Conservation (phyloP, 2,329 filamentous ascomycete genomes). For the Paraphoma sp. region DNA sequence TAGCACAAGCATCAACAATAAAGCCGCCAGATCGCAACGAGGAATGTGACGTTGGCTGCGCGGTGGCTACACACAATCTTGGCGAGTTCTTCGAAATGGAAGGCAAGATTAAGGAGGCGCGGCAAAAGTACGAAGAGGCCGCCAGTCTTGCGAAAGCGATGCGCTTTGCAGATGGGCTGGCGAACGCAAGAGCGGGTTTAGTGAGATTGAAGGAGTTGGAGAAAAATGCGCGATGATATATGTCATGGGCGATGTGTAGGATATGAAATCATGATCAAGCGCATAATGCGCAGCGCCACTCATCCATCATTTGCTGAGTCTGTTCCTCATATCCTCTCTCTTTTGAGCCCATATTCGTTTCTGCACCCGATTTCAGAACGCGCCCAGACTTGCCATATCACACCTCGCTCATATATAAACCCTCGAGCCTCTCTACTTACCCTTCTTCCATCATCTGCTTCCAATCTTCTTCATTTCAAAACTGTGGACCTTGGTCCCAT, state of each 20-base stretch:
- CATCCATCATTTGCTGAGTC: too few relatives aligned
- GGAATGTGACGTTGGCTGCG: slow-evolving; percentile 85
- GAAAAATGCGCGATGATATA: slow-evolving; percentile 6
- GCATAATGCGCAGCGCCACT: neutral
- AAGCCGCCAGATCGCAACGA: slow-evolving; percentile 70
- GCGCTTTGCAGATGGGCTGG: slow-evolving; percentile 55
- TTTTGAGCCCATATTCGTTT: too few relatives aligned
- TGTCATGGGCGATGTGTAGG: neutral
- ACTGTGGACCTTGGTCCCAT: too few relatives aligned
- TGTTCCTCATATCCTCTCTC: too few relatives aligned
- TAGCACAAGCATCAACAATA: slow-evolving; percentile 71
- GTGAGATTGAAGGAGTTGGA: slow-evolving; percentile 41
- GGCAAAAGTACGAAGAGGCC: slow-evolving; percentile 72
- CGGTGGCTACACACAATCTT: slow-evolving; percentile 83
- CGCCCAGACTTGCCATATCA: too few relatives aligned
- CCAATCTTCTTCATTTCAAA: too few relatives aligned
- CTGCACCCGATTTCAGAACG: too few relatives aligned
- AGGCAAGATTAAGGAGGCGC: slow-evolving; percentile 69
- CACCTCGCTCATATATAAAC: too few relatives aligned
- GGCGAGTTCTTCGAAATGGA: slow-evolving; percentile 82
- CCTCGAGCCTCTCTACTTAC: too few relatives aligned
- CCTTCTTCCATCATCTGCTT: too few relatives aligned
- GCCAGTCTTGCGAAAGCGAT: slow-evolving; percentile 62
- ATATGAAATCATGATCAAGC: neutral
- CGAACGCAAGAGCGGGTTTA: slow-evolving; percentile 50